A percentile compares a stretch with the other conserved stretches of the same genome.
phyloP scores from a whole-genome alignment of 352 stramenopile species.

The Phytophthora quininea region DNA sequence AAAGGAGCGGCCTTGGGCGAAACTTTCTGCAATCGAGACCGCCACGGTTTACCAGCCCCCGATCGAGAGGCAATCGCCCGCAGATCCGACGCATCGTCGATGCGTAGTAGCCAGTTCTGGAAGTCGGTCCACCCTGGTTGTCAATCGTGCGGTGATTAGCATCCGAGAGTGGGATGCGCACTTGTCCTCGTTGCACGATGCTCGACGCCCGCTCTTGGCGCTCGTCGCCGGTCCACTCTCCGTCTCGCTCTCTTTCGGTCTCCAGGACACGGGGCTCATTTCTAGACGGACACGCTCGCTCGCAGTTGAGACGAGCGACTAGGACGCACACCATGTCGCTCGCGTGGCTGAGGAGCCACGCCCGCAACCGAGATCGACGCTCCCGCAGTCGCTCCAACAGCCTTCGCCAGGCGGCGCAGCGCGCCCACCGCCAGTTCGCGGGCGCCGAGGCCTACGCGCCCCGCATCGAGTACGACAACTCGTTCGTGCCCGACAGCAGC shows the following conservation, averaged over 20 bases:
- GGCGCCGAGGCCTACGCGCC: slow-evolving; percentile 25
- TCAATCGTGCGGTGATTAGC: slow-evolving; percentile 24
- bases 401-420: slow-evolving; percentile 26
- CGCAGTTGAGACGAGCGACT: slow-evolving; percentile 20
- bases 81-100: no score
- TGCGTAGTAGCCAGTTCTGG: slow-evolving; percentile 23
- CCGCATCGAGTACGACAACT: slow-evolving; percentile 38
- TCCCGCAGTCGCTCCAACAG: slow-evolving; percentile 30
- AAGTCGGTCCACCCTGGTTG: slow-evolving; percentile 11
- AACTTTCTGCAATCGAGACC: not conserved
- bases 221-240: no score
- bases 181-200: slow-evolving; percentile 23
- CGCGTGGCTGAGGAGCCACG: slow-evolving; percentile 39
- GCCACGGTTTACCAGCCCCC: no score
- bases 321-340: slow-evolving; percentile 31
- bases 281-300: slow-evolving; percentile 23
- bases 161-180: slow-evolving; percentile 9
- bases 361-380: slow-evolving; percentile 33
- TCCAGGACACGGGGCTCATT: slow-evolving; percentile 26
- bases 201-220: slow-evolving; percentile 15
- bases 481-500: slow-evolving; percentile 34
- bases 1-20: slow-evolving; percentile 13
- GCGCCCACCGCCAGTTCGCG: slow-evolving; percentile 33
- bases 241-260: slow-evolving; percentile 23
- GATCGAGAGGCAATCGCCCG: no score